Conservation (phyloP, 129 eudicot genomes). For the Flaveria bidentis region DNA sequence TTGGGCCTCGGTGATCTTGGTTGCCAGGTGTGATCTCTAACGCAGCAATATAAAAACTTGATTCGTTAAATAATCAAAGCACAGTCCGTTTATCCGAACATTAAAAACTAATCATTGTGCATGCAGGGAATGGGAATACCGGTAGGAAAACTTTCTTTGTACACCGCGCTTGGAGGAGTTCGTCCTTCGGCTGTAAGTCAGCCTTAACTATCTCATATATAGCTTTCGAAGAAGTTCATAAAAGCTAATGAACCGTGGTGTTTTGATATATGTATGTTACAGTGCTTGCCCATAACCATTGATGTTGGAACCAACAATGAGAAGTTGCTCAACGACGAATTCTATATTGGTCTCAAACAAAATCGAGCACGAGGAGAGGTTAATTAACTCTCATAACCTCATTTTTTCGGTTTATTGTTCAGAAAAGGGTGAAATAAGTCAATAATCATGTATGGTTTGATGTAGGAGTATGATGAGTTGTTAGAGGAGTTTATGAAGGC, state of each 20-base stretch:
- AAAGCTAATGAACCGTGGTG: conserved; percentile 15
- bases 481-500: conserved; percentile 89
- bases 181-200: conserved; percentile 77
- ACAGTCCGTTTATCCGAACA: not conserved
- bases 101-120: not conserved
- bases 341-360: conserved; percentile 84
- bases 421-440: not conserved
- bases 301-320: conserved; percentile 94
- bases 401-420: not conserved
- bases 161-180: conserved; percentile 95
- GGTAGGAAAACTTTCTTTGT: conserved; percentile 88
- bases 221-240: not conserved
- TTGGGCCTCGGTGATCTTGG: conserved; percentile 94
- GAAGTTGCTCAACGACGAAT: conserved; percentile 75
- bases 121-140: conserved; percentile 94
- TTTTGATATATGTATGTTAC: conserved; percentile 7
- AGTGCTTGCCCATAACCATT: conserved; percentile 91
- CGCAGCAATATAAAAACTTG: too few relatives aligned
- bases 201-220: not conserved
- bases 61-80: not conserved
- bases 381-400: not conserved
- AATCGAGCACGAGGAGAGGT: conserved; percentile 84
- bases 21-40: conserved; percentile 60
- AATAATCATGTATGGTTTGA: conserved; percentile 14
- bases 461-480: conserved; percentile 58